Base-by-base conservation (phyloP, 331 rosid species). In the Quercus phellos region DNA sequence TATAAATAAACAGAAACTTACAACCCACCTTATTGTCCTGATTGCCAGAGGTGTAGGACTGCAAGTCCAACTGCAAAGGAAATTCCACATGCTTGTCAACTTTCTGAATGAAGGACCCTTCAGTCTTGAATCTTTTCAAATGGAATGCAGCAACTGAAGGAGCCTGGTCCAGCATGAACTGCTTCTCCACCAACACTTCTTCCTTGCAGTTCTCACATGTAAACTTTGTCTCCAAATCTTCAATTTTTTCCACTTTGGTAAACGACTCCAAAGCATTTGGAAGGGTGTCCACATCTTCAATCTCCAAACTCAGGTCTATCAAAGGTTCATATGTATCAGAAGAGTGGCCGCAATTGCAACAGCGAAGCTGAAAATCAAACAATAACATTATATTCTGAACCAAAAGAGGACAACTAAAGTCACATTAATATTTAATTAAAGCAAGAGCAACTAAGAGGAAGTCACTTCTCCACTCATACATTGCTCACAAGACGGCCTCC, bases 231-330 rank as follows among this genome's bases (percentile, higher is more conserved):
- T 80, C 91, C 19, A 38, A 51, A 56, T 85, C 93, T 56, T 90
- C 92, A 55, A 95, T 91, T 69, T 76, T 82, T 74, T 95, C 98
- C 83, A 86, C 88, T 84, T 72, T 93, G 54, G 99, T 95, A 77
- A 95, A 95, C 51, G 96, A 95, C 24, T 86, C 84, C 69, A 95
- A 43, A 30, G 99, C 99, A 81, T 81, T 79, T 29, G 87, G 76
- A 74, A 95, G 93, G 58, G 82, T 74, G 51, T 89, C 92, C 7
- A 83, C 95, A 70, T 85, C 84, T 68, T 90, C 94, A 61, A 95
- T 93, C 89, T 91, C 98, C 82, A 95, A 79, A 74, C 99, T 95
- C 81, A 95, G 68, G 79, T 95, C 99, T 80, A 90, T 86, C 68
- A 90, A 74, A 71, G 98, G 93, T 79, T 95, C 99, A n/a, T 75